These are phyloP conservation scores for Rhizopogon vinicolor DNA, from an alignment of 768 basidiomycete species.

Conservation along the genomic window DNA sequence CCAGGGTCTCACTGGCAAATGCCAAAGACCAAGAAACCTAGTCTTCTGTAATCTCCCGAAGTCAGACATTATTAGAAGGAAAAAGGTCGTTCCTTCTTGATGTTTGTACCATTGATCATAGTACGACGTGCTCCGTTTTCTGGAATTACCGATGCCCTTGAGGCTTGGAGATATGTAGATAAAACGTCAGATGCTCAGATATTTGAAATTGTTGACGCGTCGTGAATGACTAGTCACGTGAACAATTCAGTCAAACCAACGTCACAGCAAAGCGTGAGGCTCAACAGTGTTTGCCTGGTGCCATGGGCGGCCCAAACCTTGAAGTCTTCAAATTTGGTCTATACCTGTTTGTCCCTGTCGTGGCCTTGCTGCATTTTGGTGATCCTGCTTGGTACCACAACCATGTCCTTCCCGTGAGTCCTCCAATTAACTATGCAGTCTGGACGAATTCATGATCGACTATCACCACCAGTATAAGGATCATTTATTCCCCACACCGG, in stretches of 20 bases:
- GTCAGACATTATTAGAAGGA: too few species aligned
- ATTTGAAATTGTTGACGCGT: too few species aligned
- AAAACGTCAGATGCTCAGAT: too few species aligned
- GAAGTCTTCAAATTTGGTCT: conserved; percentile 89
- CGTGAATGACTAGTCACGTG: too few species aligned
- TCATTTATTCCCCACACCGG: conserved; percentile 60
- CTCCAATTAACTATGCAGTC: neutral
- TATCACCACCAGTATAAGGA: conserved; percentile 57
- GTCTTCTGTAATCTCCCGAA: too few species aligned
- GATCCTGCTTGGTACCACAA: conserved; percentile 83
- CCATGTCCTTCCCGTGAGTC: conserved; percentile 69
- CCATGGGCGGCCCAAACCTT: conserved; percentile 73
- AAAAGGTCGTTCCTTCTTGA: too few species aligned
- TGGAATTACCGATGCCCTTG: too few species aligned
- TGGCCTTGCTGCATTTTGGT: conserved; percentile 79
- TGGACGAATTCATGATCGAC: neutral
- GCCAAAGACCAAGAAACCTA: neutral
- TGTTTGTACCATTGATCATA: too few species aligned
- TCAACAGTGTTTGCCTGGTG: conserved; percentile 1
- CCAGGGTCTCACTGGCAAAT: neutral
- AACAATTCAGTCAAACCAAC: too few species aligned
- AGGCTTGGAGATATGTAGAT: too few species aligned
- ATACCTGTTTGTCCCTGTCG: conserved; percentile 82
- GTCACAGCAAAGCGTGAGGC: too few species aligned
- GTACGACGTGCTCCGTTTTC: too few species aligned